These are phyloP conservation scores for Bidens hawaiensis DNA, from an alignment of 140 eudicot species.

Conservation along the genomic window DNA sequence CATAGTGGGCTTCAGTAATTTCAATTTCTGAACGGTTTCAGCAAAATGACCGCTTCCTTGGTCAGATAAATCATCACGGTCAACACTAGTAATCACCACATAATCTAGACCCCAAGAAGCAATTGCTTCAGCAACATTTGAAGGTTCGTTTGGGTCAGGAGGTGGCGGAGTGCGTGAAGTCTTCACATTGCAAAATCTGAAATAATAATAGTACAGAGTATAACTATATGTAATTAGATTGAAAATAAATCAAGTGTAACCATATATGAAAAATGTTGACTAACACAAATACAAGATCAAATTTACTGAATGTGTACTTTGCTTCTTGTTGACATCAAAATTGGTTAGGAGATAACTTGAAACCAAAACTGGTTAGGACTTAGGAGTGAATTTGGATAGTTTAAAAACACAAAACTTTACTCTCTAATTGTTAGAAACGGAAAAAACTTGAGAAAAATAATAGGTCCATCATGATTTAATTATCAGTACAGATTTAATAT, in stretches of 20 bases:
- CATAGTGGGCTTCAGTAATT: conserved; percentile 63
- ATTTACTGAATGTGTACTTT: neutral
- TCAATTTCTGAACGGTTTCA: conserved; percentile 84
- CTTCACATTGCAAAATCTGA: conserved; percentile 93
- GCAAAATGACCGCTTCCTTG: conserved; percentile 98
- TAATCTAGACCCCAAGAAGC: conserved; percentile 96
- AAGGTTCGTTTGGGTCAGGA: conserved; percentile 90
- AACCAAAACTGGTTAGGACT: neutral
- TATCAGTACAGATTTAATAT: neutral
- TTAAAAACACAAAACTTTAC: neutral
- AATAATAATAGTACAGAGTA: neutral
- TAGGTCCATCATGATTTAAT: neutral
- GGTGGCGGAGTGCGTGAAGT: conserved; percentile 93
- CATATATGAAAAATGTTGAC: neutral
- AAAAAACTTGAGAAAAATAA: neutral
- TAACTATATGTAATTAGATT: neutral
- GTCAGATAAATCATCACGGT: conserved; percentile 89
- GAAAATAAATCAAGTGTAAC: neutral
- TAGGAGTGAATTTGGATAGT: no score
- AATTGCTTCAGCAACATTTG: conserved; percentile 90
- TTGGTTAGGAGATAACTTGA: neutral
- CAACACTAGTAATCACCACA: conserved; percentile 95
- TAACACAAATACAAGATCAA: neutral
- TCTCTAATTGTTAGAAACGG: neutral
- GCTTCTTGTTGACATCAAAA: neutral